Conservation (phyloP, 2,329 filamentous ascomycete species). For the Aureobasidium pullulans region DNA sequence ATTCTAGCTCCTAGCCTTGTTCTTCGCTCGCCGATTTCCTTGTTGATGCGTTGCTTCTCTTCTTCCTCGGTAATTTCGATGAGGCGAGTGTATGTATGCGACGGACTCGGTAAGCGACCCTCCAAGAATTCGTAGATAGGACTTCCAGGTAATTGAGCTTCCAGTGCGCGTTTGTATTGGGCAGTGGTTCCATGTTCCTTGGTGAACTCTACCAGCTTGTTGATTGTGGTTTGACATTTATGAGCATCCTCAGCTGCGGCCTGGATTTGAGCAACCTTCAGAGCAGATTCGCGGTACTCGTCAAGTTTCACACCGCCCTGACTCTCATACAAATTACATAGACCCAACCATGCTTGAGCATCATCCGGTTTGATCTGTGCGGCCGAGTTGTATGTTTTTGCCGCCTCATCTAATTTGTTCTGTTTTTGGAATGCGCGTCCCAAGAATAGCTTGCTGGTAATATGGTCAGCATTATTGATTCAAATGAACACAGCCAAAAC, state of each 20-base stretch:
- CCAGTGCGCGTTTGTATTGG: constrained; percentile 70
- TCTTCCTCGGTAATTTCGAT: constrained; percentile 77
- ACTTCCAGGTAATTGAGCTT: constrained; percentile 69
- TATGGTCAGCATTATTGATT: background rate
- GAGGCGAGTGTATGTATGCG: constrained; percentile 72
- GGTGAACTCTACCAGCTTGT: constrained; percentile 71
- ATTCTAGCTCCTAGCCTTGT: constrained; percentile 80
- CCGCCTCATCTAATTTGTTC: constrained; percentile 62
- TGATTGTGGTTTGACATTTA: constrained; percentile 57
- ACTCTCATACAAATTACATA: constrained; percentile 78
- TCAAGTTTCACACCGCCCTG: constrained; percentile 62
- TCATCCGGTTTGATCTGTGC: constrained; percentile 65
- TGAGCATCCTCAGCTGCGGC: constrained; percentile 54
- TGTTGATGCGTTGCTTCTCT: constrained; percentile 84
- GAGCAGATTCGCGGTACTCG: constrained; percentile 65
- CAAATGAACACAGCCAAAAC: constrained; percentile 23
- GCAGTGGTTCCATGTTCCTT: constrained; percentile 62
- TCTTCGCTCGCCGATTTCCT: constrained; percentile 77
- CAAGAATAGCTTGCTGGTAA: constrained; percentile 66
- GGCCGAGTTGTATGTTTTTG: constrained; percentile 67
- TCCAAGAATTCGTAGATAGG: constrained; percentile 76
- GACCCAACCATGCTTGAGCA: constrained; percentile 81
- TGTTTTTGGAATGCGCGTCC: constrained; percentile 79
- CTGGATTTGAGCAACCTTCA: constrained; percentile 69
- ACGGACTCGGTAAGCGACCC: constrained; percentile 72